phyloP scores from a whole-genome alignment of 768 basidiomycete species.

The Pleurotus pulmonarius region DNA sequence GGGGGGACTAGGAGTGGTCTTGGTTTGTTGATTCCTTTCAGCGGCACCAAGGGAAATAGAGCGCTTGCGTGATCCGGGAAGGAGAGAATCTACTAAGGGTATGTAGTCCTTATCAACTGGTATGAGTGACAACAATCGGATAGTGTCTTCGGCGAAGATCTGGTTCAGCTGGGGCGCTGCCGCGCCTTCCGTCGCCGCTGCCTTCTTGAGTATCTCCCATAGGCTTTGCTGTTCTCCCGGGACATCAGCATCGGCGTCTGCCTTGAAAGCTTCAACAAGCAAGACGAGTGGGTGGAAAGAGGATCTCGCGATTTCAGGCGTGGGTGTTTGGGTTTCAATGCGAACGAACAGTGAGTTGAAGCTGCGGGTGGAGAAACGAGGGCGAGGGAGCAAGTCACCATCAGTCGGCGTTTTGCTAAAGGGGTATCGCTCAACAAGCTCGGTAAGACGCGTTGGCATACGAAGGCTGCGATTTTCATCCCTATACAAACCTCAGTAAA shows the following conservation, averaged over 20 bases:
- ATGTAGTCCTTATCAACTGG: slow-evolving; percentile 37
- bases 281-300: slow-evolving; percentile 55
- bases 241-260: slow-evolving; percentile 30
- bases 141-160: slow-evolving; percentile 69
- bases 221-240: slow-evolving; percentile 20
- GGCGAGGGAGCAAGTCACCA: slow-evolving; percentile 50
- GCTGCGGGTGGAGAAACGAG: slow-evolving; percentile 64
- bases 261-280: slow-evolving; percentile 59
- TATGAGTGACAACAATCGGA: slow-evolving; percentile 47
- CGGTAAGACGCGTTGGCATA: slow-evolving; percentile 67
- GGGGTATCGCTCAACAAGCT: slow-evolving; percentile 69
- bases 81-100: slow-evolving; percentile 26
- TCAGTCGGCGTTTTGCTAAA: slow-evolving; percentile 38
- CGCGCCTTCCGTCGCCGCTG: slow-evolving; percentile 24
- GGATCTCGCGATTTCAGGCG: slow-evolving; percentile 29
- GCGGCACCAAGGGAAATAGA: slow-evolving; percentile 24
- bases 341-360: slow-evolving; percentile 66
- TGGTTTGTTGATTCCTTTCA: slow-evolving; percentile 11
- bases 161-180: slow-evolving; percentile 34
- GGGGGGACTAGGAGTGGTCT: neutral
- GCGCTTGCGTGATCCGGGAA: slow-evolving; percentile 26
- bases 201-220: slow-evolving; percentile 54
- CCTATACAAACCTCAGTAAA: slow-evolving; percentile 27
- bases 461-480: slow-evolving; percentile 52
- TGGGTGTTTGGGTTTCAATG: slow-evolving; percentile 51